A percentile compares a stretch with the other conserved stretches of the same genome.
Conservation (phyloP, 208 protist species). For the Trypanosoma platydactyli region DNA sequence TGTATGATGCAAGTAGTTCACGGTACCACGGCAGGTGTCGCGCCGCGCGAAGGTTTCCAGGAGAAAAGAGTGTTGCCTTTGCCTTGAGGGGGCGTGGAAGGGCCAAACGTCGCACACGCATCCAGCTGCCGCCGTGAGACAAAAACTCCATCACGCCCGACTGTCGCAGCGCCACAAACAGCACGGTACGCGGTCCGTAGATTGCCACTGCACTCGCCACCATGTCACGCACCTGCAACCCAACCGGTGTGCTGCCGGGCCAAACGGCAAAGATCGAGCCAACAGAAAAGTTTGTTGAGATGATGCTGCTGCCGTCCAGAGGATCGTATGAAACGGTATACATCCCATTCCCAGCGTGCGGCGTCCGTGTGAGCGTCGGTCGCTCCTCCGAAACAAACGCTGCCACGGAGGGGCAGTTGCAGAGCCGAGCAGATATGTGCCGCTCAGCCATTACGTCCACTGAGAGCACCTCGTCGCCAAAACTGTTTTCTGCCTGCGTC, state of each 20-base stretch:
- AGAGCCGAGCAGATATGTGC: conserved; percentile 15
- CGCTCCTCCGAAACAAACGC: conserved; percentile 31
- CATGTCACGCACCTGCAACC: conserved; percentile 22
- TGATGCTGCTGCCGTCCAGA: conserved; percentile 80
- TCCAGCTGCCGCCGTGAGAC: background rate
- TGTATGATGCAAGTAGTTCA: conserved; percentile 16
- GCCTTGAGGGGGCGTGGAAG: background rate
- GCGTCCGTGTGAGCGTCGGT: conserved; percentile 14
- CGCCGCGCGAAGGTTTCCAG: conserved; percentile 34
- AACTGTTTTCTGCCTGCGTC: conserved; percentile 13
- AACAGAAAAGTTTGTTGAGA: conserved; percentile 87
- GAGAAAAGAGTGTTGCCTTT: conserved; percentile 35
- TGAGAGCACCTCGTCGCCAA: conserved; percentile 36
- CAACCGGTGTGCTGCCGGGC: conserved; percentile 23
- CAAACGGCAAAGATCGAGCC: conserved; percentile 65
- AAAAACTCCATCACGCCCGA: conserved; percentile 23
- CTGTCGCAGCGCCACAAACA: conserved; percentile 21
- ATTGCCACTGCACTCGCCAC: conserved; percentile 26
- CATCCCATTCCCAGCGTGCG: background rate
- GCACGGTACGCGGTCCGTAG: conserved; percentile 32
- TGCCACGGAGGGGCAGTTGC: conserved; percentile 8
- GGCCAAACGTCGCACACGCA: background rate
- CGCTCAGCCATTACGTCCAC: conserved; percentile 32
- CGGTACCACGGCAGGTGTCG: conserved; percentile 26
- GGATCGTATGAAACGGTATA: conserved; percentile 67